These are phyloP conservation scores for Gremmenia infestans DNA, from an alignment of 2,329 filamentous ascomycete species.

Conservation along the genomic window DNA sequence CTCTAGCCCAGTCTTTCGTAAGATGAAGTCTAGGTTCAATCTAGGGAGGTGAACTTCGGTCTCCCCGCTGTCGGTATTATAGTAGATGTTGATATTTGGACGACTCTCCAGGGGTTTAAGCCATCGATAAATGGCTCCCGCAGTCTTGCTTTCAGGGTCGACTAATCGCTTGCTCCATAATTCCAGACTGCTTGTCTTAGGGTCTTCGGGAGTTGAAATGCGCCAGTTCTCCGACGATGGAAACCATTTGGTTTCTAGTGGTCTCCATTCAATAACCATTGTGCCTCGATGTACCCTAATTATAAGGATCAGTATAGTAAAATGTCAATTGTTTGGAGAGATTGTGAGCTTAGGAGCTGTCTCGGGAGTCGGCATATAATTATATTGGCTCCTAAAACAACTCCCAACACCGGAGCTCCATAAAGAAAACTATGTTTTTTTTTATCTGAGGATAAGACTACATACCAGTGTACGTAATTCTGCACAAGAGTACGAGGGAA, in stretches of 20 bases:
- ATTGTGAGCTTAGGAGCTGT: too few species aligned
- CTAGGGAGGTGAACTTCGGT: slow-evolving; percentile 40
- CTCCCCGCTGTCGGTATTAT: slow-evolving; percentile 8
- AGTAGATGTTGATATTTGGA: slow-evolving; percentile 33
- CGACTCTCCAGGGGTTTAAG: slow-evolving; percentile 35
- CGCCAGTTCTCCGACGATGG: slow-evolving; percentile 26
- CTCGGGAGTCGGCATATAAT: too few species aligned
- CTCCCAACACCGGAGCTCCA: too few species aligned
- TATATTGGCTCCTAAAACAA: too few species aligned
- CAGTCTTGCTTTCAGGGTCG: slow-evolving; percentile 34
- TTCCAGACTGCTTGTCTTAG: slow-evolving; percentile 14
- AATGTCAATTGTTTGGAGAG: too few species aligned
- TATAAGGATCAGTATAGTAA: too few species aligned
- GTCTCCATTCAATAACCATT: slow-evolving; percentile 18
- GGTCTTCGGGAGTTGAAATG: slow-evolving; percentile 1
- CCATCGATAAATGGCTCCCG: slow-evolving; percentile 28
- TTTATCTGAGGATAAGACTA: too few species aligned
- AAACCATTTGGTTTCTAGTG: slow-evolving; percentile 27
- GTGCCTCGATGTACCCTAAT: not conserved
- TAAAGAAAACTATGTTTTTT: too few species aligned
- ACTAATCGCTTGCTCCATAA: slow-evolving; percentile 27
- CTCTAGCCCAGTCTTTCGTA: slow-evolving; percentile 31
- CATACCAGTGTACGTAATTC: slow-evolving; percentile 15
- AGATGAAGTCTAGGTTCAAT: slow-evolving; percentile 43
- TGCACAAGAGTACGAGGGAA: slow-evolving; percentile 12